Conservation (phyloP, 2,329 filamentous ascomycete genomes). For the Trichothecium roseum region DNA sequence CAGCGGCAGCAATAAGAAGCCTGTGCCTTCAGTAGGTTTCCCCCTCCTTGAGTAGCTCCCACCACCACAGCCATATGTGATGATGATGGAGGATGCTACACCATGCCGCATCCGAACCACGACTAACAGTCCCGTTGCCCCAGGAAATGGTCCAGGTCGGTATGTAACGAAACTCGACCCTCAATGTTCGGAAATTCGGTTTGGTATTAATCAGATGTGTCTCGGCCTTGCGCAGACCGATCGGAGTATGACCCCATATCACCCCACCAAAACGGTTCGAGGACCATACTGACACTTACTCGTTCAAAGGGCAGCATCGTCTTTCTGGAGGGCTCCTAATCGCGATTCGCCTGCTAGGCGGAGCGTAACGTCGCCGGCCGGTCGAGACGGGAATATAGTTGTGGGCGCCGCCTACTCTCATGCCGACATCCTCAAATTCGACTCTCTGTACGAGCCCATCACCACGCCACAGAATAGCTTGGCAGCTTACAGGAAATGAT, state of each 20-base stretch:
- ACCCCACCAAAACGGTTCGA: neutral
- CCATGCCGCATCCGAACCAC: slow-evolving; percentile 5
- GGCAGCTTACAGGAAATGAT: slow-evolving; percentile 4
- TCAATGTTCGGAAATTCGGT: slow-evolving; percentile 9
- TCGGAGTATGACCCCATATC: slow-evolving; percentile 43
- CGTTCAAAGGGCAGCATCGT: slow-evolving; percentile 64
- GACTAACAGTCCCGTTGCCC: slow-evolving; percentile 29
- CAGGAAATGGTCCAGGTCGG: slow-evolving; percentile 99
- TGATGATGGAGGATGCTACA: too few species aligned
- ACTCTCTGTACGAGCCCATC: slow-evolving; percentile 53
- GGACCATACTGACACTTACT: slow-evolving; percentile 1
- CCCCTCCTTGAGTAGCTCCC: slow-evolving; percentile 9
- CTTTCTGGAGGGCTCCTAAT: slow-evolving; percentile 70
- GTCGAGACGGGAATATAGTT: slow-evolving; percentile 59
- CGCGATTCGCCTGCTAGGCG: slow-evolving; percentile 38
- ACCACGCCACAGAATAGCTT: neutral
- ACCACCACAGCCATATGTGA: slow-evolving; percentile 4
- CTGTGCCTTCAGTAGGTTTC: slow-evolving; percentile 55
- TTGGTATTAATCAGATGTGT: slow-evolving; percentile 4
- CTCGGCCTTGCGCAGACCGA: slow-evolving; percentile 34
- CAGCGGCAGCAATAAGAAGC: slow-evolving; percentile 54
- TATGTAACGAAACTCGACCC: slow-evolving; percentile 34
- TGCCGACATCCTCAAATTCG: slow-evolving; percentile 85
- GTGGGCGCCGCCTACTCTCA: slow-evolving; percentile 95
- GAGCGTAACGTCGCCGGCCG: slow-evolving; percentile 23